Conservation (phyloP, 2,329 filamentous ascomycete species). For the Bipolaris cookei region DNA sequence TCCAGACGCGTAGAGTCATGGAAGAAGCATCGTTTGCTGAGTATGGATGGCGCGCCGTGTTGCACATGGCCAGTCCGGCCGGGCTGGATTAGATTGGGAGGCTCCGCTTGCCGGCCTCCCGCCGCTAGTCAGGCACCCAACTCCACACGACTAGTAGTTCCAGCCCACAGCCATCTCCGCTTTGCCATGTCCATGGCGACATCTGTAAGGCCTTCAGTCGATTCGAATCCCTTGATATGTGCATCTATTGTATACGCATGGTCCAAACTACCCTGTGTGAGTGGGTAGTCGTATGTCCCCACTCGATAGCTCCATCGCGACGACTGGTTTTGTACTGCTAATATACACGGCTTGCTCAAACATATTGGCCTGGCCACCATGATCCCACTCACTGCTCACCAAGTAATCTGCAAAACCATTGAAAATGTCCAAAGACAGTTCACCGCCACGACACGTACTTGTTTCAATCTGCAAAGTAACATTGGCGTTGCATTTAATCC, state of each 20-base stretch:
- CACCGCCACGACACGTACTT: slow-evolving; percentile 4
- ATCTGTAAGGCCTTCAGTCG: not conserved
- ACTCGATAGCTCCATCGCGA: no score
- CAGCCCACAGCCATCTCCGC: slow-evolving; percentile 1
- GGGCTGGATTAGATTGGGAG: slow-evolving; percentile 9
- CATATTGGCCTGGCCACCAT: slow-evolving; percentile 10
- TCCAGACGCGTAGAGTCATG: not conserved
- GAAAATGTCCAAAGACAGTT: slow-evolving; percentile 17
- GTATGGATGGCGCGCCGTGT: not conserved
- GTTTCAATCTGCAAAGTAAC: slow-evolving; percentile 14
- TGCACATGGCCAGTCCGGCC: slow-evolving; percentile 10
- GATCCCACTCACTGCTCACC: not conserved
- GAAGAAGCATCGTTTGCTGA: slow-evolving; percentile 8
- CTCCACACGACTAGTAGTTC: slow-evolving; percentile 3
- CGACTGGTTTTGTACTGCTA: slow-evolving; percentile 2
- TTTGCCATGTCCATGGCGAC: not conserved
- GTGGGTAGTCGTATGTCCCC: no score
- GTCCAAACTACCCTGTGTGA: no score
- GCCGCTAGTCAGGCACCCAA: slow-evolving; percentile 11
- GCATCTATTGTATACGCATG: no score
- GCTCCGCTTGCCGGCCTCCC: slow-evolving; percentile 15
- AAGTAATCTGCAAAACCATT: slow-evolving; percentile 24
- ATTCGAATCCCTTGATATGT: not conserved
- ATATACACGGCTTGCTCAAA: slow-evolving; percentile 2
- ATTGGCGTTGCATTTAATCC: not conserved